Percentiles rank a stretch among this genome's conserved stretches.
These are phyloP conservation scores for Stereocaulon alpinum DNA, from an alignment of 495 filamentous ascomycete species.

Conservation along the genomic window DNA sequence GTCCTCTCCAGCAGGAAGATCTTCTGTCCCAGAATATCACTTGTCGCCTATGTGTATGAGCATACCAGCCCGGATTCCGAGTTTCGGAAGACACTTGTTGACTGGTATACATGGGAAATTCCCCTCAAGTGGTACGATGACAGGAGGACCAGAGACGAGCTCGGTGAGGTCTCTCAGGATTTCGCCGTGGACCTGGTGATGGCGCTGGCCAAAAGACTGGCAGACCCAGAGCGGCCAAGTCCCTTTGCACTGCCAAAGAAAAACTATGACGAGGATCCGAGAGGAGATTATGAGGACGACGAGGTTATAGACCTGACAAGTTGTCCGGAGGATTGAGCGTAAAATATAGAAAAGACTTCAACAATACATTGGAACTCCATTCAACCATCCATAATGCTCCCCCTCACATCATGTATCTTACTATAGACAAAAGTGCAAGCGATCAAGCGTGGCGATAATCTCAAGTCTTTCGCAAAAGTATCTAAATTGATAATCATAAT, in stretches of 20 bases:
- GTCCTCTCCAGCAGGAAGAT: neutral
- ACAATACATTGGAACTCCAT: too few relatives aligned
- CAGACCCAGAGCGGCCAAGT: neutral
- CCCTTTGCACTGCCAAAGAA: neutral
- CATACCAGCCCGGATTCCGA: neutral
- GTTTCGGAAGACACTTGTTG: slow-evolving; percentile 2
- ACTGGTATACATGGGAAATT: slow-evolving; percentile 4
- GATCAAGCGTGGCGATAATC: too few relatives aligned
- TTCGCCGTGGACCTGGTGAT: neutral
- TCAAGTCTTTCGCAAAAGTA: too few relatives aligned
- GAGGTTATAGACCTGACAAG: neutral
- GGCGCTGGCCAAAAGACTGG: neutral
- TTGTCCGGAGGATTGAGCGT: neutral
- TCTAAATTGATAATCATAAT: too few relatives aligned
- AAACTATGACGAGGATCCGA: neutral
- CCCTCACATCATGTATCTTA: too few relatives aligned
- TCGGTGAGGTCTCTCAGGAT: neutral
- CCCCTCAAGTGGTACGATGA: neutral
- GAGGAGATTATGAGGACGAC: neutral
- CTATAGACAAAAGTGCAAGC: too few relatives aligned
- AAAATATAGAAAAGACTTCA: neutral
- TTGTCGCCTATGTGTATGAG: slow-evolving; percentile 4
- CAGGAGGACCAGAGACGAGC: neutral
- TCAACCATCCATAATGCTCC: too few relatives aligned
- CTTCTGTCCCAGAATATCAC: neutral